phyloP scores from a whole-genome alignment of 345 rosid species.

The Lumnitzera racemosa region DNA sequence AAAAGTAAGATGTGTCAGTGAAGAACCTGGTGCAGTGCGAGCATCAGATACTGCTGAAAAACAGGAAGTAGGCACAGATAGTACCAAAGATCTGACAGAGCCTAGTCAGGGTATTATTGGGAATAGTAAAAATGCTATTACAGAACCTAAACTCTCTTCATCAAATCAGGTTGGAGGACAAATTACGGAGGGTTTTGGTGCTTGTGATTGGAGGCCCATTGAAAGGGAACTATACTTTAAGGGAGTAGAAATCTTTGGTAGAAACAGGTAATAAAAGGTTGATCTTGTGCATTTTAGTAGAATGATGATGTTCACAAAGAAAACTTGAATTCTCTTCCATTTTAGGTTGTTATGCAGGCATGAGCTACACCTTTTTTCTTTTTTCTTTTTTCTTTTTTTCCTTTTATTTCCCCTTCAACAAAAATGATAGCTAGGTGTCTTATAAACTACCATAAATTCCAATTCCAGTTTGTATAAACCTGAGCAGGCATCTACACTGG shows the following conservation, averaged over 20 bases:
- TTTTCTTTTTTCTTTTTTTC: no score
- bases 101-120: neutral
- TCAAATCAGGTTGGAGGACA: slow-evolving; percentile 12
- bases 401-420: no score
- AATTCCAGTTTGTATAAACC: no score
- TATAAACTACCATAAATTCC: no score
- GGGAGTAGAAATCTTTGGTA: slow-evolving; percentile 96
- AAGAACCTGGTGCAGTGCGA: neutral
- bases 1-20: slow-evolving; percentile 1
- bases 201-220: slow-evolving; percentile 69
- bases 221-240: slow-evolving; percentile 87
- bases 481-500: no score
- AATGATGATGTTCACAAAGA: no score
- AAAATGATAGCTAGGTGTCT: no score
- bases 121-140: no score
- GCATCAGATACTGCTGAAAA: slow-evolving; percentile 13
- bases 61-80: slow-evolving; percentile 22
- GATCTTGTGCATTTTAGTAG: neutral
- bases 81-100: slow-evolving; percentile 22
- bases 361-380: no score
- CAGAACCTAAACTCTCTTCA: neutral
- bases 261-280: slow-evolving; percentile 60
- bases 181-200: slow-evolving; percentile 7
- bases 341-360: no score
- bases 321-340: no score